phyloP scores from a whole-genome alignment of 2,329 filamentous ascomycete genomes.

The Pyrenophora graminea region DNA sequence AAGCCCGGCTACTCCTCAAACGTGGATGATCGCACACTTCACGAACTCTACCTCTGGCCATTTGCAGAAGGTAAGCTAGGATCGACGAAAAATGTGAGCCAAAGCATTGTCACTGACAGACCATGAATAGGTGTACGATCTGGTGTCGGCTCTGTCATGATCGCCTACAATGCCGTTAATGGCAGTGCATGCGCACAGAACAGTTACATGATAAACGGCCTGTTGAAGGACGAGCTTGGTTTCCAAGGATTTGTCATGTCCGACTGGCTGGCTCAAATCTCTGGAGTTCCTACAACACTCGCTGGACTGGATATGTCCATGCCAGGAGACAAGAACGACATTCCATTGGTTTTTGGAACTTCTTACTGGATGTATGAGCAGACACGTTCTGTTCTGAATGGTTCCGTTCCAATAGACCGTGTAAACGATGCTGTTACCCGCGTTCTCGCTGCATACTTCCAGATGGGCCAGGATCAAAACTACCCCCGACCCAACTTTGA shows the following conservation, averaged over 20 bases:
- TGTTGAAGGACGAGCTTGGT: conserved; percentile 85
- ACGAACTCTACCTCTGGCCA: conserved; percentile 84
- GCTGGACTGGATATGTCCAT: conserved; percentile 84
- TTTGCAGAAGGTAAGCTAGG: conserved; percentile 66
- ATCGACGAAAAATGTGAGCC: background rate
- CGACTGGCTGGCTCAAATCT: conserved; percentile 85
- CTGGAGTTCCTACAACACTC: conserved; percentile 76
- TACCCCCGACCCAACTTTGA: conserved; percentile 52
- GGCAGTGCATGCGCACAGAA: conserved; percentile 68
- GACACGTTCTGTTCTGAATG: conserved; percentile 77
- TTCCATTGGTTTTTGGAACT: conserved; percentile 51
- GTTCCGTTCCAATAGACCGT: conserved; percentile 77
- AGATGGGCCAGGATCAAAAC: conserved; percentile 45
- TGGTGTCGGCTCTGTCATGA: conserved; percentile 82
- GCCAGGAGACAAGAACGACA: conserved; percentile 68
- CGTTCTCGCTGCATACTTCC: conserved; percentile 86
- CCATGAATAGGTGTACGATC: conserved; percentile 60
- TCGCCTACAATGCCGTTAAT: conserved; percentile 67
- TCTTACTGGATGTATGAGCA: conserved; percentile 71
- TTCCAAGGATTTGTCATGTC: conserved; percentile 74
- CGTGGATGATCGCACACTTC: conserved; percentile 74
- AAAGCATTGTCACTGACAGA: background rate
- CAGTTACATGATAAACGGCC: conserved; percentile 77
- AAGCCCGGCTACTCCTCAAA: conserved; percentile 57
- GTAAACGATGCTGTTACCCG: conserved; percentile 88